phyloP scores from a whole-genome alignment of 495 filamentous ascomycete species.

The Clavariopsis aquatica region DNA sequence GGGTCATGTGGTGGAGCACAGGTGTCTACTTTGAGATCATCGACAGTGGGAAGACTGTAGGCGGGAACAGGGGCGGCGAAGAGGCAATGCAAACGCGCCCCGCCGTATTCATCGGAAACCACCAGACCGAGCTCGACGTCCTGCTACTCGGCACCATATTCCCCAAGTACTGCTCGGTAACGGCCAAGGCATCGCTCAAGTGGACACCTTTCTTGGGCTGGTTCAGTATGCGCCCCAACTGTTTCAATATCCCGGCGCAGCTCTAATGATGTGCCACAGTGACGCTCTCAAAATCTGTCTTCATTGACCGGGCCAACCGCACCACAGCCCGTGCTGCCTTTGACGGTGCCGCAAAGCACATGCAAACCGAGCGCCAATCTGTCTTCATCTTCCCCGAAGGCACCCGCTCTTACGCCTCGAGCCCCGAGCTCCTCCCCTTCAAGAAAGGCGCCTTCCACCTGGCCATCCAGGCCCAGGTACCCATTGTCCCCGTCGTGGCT shows the following conservation, averaged over 20 bases:
- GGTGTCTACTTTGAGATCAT: conserved; percentile 76
- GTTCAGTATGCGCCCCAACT: conserved; percentile 68
- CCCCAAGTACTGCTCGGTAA: conserved; percentile 89
- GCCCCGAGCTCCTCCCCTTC: conserved; percentile 80
- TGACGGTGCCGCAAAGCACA: conserved; percentile 75
- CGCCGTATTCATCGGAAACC: conserved; percentile 88
- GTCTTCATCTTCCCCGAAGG: conserved; percentile 87
- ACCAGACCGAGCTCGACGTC: conserved; percentile 92
- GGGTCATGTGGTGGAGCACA: conserved; percentile 70
- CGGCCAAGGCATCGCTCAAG: conserved; percentile 83
- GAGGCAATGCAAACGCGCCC: conserved; percentile 55
- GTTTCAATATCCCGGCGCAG: too few relatives aligned
- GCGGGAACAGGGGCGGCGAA: conserved; percentile 28
- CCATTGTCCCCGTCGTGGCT: conserved; percentile 83
- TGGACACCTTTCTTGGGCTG: conserved; percentile 86
- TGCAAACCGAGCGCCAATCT: conserved; percentile 72
- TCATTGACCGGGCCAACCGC: conserved; percentile 86
- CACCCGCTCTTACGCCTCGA: conserved; percentile 82
- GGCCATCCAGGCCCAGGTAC: conserved; percentile 89
- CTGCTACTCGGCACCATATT: conserved; percentile 84
- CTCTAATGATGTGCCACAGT: conserved; percentile 47
- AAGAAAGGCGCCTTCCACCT: conserved; percentile 99
- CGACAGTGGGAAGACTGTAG: conserved; percentile 27
- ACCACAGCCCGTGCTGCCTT: conserved; percentile 82
- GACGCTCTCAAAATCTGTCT: conserved; percentile 83